Percentiles rank a stretch among this genome's conserved stretches.
Evolutionary conservation across 1,284 basidiomycete species (phyloP).

Genomic region (Cerioporus squamosus): DNA sequence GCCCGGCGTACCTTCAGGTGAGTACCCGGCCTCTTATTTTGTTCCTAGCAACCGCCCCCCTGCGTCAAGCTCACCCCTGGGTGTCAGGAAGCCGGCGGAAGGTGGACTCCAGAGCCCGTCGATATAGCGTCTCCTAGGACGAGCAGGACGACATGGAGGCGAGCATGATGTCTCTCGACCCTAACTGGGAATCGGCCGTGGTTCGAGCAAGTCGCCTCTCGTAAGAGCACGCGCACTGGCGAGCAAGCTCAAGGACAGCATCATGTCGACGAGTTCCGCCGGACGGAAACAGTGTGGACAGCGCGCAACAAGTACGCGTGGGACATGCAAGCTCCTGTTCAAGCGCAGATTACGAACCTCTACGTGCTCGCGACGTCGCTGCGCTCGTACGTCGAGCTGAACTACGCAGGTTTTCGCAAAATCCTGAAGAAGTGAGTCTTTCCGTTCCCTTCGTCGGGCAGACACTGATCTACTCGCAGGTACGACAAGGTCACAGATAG

Average conservation of each 20-base stretch:
- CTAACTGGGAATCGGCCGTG: constrained; percentile 18
- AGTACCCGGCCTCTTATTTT: neutral
- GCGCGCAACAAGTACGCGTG: constrained; percentile 84
- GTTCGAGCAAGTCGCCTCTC: constrained; percentile 24
- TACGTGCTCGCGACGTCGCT: constrained; percentile 87
- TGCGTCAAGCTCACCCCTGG: neutral
- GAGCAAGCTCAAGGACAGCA: constrained; percentile 56
- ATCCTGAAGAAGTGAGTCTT: constrained; percentile 88
- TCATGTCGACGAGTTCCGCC: constrained; percentile 42
- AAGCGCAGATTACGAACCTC: constrained; percentile 90
- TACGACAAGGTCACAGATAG: constrained; percentile 95
- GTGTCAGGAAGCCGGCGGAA: constrained; percentile 24
- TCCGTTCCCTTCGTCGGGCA: neutral
- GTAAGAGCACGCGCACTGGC: constrained; percentile 47
- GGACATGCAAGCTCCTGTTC: constrained; percentile 88
- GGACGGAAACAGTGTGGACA: constrained; percentile 73
- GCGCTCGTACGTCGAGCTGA: constrained; percentile 92
- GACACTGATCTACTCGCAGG: constrained; percentile 41
- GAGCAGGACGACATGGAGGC: constrained; percentile 49
- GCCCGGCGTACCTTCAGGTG: constrained; percentile 32
- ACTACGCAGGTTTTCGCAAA: constrained; percentile 94
- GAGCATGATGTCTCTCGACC: constrained; percentile 41
- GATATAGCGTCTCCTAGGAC: constrained; percentile 62
- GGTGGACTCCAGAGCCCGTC: constrained; percentile 31
- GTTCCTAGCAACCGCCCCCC: neutral